These are phyloP conservation scores for Fusarium floridanum DNA, from an alignment of 2,329 filamentous ascomycete species.

Conservation along the genomic window DNA sequence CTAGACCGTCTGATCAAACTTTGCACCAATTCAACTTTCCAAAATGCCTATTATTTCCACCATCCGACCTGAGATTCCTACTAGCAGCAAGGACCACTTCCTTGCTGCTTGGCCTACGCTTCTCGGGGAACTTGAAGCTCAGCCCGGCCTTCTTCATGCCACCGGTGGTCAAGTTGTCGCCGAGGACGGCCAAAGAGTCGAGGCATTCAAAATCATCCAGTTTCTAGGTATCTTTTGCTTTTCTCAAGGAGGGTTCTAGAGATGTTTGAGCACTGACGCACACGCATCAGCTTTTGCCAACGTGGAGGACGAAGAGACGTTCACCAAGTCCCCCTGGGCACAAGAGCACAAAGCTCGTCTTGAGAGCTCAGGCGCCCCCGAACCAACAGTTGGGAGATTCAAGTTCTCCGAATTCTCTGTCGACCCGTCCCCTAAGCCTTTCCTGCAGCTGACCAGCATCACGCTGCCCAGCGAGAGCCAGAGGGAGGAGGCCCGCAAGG, in stretches of 20 bases:
- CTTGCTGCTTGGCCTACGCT: conserved; percentile 24
- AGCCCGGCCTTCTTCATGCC: conserved; percentile 15
- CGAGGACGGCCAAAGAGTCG: conserved; percentile 9
- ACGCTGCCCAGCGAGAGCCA: conserved; percentile 1
- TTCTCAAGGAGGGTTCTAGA: not conserved
- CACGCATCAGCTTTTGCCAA: conserved; percentile 16
- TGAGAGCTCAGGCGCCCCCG: not conserved
- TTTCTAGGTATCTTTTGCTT: not conserved
- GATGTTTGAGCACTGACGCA: not conserved
- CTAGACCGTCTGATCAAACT: not conserved
- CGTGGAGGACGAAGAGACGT: conserved; percentile 12
- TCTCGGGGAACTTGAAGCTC: conserved; percentile 10
- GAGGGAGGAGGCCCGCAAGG: conserved; percentile 1
- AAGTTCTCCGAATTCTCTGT: conserved; percentile 17
- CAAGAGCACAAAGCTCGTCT: conserved; percentile 12
- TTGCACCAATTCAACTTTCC: not conserved
- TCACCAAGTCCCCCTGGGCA: conserved; percentile 10
- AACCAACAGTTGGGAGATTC: conserved; percentile 7
- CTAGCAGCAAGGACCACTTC: conserved; percentile 15
- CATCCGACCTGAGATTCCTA: conserved; percentile 15
- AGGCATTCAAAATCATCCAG: conserved; percentile 17
- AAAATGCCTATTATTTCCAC: conserved; percentile 24
- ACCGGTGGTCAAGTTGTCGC: conserved; percentile 9
- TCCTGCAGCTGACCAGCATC: conserved; percentile 22
- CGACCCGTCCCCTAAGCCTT: not conserved